These are phyloP conservation scores for Aspergillus sp. DNA, from an alignment of 2,329 filamentous ascomycete species.

Conservation along the genomic window DNA sequence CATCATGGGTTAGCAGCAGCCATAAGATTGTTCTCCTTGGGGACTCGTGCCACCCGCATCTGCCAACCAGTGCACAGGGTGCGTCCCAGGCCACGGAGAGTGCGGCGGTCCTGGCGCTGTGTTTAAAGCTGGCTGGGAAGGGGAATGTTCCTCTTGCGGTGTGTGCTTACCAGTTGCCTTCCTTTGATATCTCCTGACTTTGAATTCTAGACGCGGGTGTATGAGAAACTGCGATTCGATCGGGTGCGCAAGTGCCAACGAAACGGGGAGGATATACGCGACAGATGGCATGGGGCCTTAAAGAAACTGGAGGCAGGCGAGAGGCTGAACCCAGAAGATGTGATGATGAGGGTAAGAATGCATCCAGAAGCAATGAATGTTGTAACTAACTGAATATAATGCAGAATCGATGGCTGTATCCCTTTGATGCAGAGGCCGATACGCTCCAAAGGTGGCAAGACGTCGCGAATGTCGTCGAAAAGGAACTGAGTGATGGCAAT, in stretches of 20 bases:
- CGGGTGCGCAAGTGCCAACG: background rate
- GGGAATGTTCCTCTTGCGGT: background rate
- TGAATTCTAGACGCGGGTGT: background rate
- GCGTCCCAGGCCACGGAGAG: background rate
- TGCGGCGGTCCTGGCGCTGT: background rate
- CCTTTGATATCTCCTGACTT: background rate
- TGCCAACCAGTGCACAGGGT: background rate
- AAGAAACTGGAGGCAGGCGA: background rate
- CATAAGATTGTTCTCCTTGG: background rate
- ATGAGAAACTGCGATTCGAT: background rate
- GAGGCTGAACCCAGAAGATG: background rate
- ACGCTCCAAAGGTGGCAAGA: background rate
- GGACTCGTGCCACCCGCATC: background rate
- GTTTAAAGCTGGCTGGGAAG: background rate
- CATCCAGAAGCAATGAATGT: fast-evolving
- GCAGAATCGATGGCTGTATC: background rate
- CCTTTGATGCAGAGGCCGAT: background rate
- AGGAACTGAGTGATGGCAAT: background rate
- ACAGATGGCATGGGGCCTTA: background rate
- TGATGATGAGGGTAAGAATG: background rate
- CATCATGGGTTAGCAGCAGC: background rate
- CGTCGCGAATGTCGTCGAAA: background rate
- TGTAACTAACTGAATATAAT: background rate
- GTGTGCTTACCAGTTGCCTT: too few species aligned
- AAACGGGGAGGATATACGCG: background rate